A percentile compares a stretch with the other conserved stretches of the same genome.
Evolutionary conservation across 148 eudicot genomes (phyloP).

Genomic region (Chenopodium berlandieri): DNA sequence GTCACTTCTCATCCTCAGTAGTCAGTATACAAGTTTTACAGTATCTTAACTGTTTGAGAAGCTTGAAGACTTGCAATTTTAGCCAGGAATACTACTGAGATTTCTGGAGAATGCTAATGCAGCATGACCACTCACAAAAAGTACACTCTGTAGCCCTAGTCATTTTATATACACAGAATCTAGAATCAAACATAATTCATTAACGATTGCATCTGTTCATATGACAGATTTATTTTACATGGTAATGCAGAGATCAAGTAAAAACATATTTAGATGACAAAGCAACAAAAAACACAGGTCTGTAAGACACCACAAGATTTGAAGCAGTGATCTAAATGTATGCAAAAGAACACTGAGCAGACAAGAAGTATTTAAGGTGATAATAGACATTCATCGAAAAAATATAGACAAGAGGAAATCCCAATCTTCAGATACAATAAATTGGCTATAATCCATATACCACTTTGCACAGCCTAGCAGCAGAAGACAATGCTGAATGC

Average conservation of each 20-base stretch:
- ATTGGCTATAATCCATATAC: neutral
- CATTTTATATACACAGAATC: neutral
- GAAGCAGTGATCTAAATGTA: neutral
- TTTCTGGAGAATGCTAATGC: neutral
- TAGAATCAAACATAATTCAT: neutral
- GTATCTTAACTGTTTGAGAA: too few species aligned
- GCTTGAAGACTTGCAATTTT: too few species aligned
- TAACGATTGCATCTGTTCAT: neutral
- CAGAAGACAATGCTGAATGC: neutral
- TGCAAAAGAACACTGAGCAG: neutral
- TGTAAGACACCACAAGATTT: neutral
- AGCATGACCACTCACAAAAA: neutral
- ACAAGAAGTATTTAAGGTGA: neutral
- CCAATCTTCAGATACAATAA: constrained; percentile 7
- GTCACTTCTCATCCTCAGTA: too few species aligned
- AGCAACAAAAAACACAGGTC: neutral
- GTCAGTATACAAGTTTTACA: too few species aligned
- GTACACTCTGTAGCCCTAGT: neutral
- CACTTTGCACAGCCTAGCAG: neutral
- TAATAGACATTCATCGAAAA: neutral
- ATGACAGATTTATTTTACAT: neutral
- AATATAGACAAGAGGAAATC: neutral
- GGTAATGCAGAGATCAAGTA: neutral
- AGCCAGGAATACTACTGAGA: too few species aligned
- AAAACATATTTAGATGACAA: neutral